Conservation (phyloP, 176 grass and related monocot genomes). For the Areca catechu region DNA sequence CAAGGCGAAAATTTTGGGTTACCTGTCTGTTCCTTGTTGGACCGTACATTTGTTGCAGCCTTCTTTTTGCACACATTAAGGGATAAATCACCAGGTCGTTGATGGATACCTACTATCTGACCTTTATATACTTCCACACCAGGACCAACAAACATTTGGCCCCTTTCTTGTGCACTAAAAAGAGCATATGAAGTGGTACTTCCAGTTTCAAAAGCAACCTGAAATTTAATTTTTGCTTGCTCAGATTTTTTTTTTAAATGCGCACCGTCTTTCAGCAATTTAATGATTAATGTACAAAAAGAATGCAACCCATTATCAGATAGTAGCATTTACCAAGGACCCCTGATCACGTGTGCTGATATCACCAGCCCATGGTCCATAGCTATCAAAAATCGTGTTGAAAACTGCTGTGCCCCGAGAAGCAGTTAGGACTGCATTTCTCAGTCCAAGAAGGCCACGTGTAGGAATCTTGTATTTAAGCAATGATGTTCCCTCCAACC, state of each 20-base stretch:
- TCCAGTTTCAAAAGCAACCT: constrained; percentile 96
- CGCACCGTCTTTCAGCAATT: neutral
- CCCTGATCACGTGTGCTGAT: constrained; percentile 68
- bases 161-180: constrained; percentile 95
- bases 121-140: constrained; percentile 84
- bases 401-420: constrained; percentile 81
- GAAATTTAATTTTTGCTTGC: constrained; percentile 17
- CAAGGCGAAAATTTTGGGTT: constrained; percentile 2
- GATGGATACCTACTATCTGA: constrained; percentile 93
- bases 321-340: constrained; percentile 56
- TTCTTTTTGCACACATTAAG: constrained; percentile 99
- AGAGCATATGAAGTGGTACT: constrained; percentile 80
- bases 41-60: constrained; percentile 89
- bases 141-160: constrained; percentile 64
- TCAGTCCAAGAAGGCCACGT: constrained; percentile 84
- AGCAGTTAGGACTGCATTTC: constrained; percentile 88
- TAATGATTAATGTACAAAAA: no score
- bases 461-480: constrained; percentile 96
- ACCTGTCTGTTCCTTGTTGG: constrained; percentile 98
- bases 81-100: constrained; percentile 83
- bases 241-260: constrained; percentile 7
- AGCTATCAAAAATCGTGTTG: constrained; percentile 91
- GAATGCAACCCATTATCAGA: neutral
- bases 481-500: constrained; percentile 65
- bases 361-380: constrained; percentile 75